Base-by-base conservation (phyloP, 805 yeast genomes). In the Phaffomyces antillensis region DNA sequence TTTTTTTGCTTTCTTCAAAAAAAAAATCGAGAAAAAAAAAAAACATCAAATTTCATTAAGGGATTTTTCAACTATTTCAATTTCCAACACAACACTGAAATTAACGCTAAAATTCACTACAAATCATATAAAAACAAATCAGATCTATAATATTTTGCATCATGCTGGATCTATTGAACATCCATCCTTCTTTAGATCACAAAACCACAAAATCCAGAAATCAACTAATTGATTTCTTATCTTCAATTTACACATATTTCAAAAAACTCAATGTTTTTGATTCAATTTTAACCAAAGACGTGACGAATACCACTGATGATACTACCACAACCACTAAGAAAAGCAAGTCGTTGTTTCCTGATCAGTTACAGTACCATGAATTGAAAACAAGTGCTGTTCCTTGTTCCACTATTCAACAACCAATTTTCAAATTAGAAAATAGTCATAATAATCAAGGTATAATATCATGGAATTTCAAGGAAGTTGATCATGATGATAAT, bases 401-500 rank as follows among this genome's bases (percentile, higher is more conserved):
- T 38, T 79, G 84, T 56, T 73, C 83, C 25, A 76, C 81, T 15
- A 17, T 28, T 11, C 68, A 71, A 16, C 53, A 66, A 41, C 67
- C 76, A 33, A 66, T 80, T 3, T 66, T 75, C 42, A 64, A 76
- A 38, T 60, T 75, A n/a, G 78, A 82, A 5, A 66, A 71, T 49
- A 73, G 72, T 52, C 61, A 59, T 15, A 67, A 70, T 31, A 20
- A 20, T 20, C 23, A 20, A 20, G 86, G 84, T 4, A 78, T 76
- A 49, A 68, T 79, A 15, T 80, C 76, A 45, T 79, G 83, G 77
- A 70, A 70, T 15, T 69, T 79, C 44, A 70, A 55, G 3, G 9
- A 35, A 10, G 16, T 17, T 16, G 16, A 38, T 30, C 20, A 28
- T 13, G 3, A 31, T 23, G n/a, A 17, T 20, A 5, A 17, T 17